Evolutionary conservation across 208 protist species (phyloP).

Genomic region (Trypanosoma lewisi): DNA sequence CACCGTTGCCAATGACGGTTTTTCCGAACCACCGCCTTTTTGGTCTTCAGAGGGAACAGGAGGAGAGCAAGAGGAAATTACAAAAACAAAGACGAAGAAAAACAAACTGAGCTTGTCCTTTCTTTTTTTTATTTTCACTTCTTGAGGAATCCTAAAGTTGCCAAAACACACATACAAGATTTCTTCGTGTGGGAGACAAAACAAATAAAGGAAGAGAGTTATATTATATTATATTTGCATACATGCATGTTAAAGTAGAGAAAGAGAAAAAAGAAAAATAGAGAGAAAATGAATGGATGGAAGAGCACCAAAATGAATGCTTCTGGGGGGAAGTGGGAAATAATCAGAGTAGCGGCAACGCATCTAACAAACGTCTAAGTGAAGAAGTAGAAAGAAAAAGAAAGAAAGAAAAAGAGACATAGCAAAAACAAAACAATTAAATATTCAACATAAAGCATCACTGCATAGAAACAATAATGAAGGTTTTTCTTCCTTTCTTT

Average conservation of each 20-base stretch:
- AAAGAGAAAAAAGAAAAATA: constrained; percentile 18
- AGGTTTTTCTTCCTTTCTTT: constrained; percentile 3
- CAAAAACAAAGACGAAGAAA: constrained; percentile 19
- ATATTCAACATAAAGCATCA: neutral
- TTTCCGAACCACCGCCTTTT: too few relatives aligned
- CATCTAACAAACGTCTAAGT: neutral
- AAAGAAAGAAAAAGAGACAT: constrained; percentile 7
- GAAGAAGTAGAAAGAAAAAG: constrained; percentile 22
- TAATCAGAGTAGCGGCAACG: too few relatives aligned
- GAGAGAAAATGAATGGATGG: constrained; percentile 12
- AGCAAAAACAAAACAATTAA: constrained; percentile 23
- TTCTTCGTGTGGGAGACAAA: neutral
- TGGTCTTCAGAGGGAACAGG: too few relatives aligned
- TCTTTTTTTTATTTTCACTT: neutral
- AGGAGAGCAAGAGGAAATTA: neutral
- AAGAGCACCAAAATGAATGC: too few relatives aligned
- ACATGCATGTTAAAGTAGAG: neutral
- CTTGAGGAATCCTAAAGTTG: neutral
- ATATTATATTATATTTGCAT: too few relatives aligned
- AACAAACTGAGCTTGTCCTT: neutral
- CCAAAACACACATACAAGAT: neutral
- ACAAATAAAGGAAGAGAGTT: neutral
- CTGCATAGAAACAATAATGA: neutral
- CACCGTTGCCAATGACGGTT: too few relatives aligned
- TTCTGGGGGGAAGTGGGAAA: too few relatives aligned